These are phyloP conservation scores for Heliamphora exappendiculata DNA, from an alignment of 148 eudicot species.

Conservation along the genomic window DNA sequence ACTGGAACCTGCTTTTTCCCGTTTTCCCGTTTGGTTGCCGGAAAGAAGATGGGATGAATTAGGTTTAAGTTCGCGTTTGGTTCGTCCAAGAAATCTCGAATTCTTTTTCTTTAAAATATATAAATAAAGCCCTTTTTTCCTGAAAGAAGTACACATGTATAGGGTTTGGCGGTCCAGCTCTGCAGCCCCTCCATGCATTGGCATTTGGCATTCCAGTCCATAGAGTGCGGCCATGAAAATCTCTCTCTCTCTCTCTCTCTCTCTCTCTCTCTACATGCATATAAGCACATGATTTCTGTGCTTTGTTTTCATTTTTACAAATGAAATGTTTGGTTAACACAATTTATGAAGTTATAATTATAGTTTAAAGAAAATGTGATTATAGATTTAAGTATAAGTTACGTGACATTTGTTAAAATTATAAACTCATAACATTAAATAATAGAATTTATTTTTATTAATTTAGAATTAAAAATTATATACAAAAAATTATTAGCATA, in stretches of 20 bases:
- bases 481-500: too few species aligned
- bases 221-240: not conserved
- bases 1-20: conserved; percentile 63
- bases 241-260: conserved; percentile 4
- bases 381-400: too few species aligned
- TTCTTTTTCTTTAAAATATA: not conserved
- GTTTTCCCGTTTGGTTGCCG: conserved; percentile 67
- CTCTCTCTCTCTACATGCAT: not conserved
- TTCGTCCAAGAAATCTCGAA: not conserved
- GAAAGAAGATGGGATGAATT: conserved; percentile 19
- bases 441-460: too few species aligned
- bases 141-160: not conserved
- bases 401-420: too few species aligned
- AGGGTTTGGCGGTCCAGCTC: conserved; percentile 7
- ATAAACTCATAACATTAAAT: too few species aligned
- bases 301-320: not conserved
- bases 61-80: conserved; percentile 12
- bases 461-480: too few species aligned
- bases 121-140: not conserved
- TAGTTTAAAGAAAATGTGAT: too few species aligned
- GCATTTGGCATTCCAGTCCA: conserved; percentile 13
- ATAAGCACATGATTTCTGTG: not conserved
- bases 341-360: too few species aligned
- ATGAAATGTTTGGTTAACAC: too few species aligned
- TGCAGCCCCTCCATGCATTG: conserved; percentile 36